Base-by-base conservation (phyloP, 768 basidiomycete genomes). In the Lanmaoa rubissima region DNA sequence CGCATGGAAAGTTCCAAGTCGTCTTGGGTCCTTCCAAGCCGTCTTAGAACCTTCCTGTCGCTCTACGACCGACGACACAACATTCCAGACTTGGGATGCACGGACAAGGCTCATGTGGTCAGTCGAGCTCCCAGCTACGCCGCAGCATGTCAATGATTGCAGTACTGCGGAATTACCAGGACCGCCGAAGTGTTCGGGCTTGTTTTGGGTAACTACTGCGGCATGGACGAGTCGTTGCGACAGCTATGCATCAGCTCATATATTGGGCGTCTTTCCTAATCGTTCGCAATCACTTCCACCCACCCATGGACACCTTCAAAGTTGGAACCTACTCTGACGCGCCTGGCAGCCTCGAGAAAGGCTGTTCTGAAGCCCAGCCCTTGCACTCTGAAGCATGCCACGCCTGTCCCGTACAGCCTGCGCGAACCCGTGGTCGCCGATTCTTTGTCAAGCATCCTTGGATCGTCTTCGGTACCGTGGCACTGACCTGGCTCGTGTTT, bases 271-370 rank as follows among this genome's bases (percentile, higher is more conserved):
- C 21, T 21, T 40, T 11, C 24, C n/a, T 14, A 9, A 14, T 31
- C 16, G 17, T 12, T 9, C 8, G 5, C n/a, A 26, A 31, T 5
- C 9, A 40, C 38, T 2, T 19, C 17, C 34, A 21, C 34, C 9
- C 9, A 42, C n/a, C 4, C 61, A 68, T 69, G 66, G 57, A 59
- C 24, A 35, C 56, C 4, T 3, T 31, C 49, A 63, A 59, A 44
- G 34, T 31, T n/a, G 54, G 39, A 13, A 16, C 50, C 7, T 48
- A 57, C 44, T 39, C 58, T 54, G 55, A 60, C 2, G 19, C 8
- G 11, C 36, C 55, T 4, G 38, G 48, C 38, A 50, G 32, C 34
- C 57, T 64, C 19, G 68, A 70, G 56, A 66, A 69, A 31, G 66
- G 64, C 6, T 34, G 11, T 38, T 40, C 55, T 41, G 45, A 53